Percentiles rank a stretch among this genome's conserved stretches.
Conservation (phyloP, 164 flowering plant species). For the Brasenia schreberi region DNA sequence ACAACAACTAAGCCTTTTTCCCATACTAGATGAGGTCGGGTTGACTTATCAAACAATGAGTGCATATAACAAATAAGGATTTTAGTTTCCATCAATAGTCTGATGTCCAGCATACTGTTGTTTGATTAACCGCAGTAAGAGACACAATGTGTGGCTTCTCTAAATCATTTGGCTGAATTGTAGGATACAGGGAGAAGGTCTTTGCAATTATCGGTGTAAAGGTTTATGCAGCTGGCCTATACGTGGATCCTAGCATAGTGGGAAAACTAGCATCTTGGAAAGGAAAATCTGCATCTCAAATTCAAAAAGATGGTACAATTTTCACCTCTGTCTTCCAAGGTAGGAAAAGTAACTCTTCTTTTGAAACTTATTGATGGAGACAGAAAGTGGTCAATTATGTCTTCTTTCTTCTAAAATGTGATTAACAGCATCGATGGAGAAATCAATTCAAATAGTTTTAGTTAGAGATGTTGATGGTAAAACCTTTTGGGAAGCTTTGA, state of each 20-base stretch:
- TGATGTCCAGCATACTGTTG: too few species aligned
- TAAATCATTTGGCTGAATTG: neutral
- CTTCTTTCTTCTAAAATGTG: neutral
- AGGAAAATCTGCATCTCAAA: conserved; percentile 34
- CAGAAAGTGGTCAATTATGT: neutral
- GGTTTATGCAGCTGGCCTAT: conserved; percentile 79
- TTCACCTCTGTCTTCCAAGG: conserved; percentile 44
- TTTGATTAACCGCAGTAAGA: too few species aligned
- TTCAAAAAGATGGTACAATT: conserved; percentile 30
- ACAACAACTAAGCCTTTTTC: too few species aligned
- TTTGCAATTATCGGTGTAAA: conserved; percentile 85
- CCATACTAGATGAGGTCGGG: too few species aligned
- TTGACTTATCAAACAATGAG: too few species aligned
- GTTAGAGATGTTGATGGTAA: conserved; percentile 92
- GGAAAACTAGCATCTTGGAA: conserved; percentile 29
- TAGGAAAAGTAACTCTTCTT: conserved; percentile 7
- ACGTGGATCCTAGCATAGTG: conserved; percentile 25
- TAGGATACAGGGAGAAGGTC: conserved; percentile 82
- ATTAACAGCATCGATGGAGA: conserved; percentile 56
- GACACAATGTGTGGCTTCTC: too few species aligned
- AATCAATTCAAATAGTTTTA: conserved; percentile 66
- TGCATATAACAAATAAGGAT: too few species aligned
- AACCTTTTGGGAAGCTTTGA: conserved; percentile 90
- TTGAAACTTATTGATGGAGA: neutral
- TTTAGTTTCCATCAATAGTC: too few species aligned